Evolutionary conservation across 202 grass and related monocot species (phyloP).

Genomic region (Brachypodium distachyon): DNA sequence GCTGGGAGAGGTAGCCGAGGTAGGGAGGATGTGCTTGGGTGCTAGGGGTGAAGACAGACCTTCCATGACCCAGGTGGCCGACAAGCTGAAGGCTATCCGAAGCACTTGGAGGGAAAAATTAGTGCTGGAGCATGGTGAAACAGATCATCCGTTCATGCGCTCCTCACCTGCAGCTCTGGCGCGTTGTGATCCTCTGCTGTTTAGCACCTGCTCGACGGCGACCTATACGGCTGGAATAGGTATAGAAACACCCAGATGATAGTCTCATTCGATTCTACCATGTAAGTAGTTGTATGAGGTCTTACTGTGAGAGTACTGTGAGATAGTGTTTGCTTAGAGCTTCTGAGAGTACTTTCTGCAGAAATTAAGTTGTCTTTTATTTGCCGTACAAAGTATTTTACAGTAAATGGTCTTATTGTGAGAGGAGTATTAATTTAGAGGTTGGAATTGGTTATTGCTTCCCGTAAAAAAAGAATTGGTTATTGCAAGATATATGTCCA

Average conservation of each 20-base stretch:
- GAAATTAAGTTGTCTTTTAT: no score
- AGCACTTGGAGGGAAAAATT: background rate
- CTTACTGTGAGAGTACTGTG: no score
- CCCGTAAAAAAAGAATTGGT: no score
- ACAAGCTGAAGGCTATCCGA: background rate
- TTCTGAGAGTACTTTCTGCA: no score
- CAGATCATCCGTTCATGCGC: background rate
- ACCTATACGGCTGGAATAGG: background rate
- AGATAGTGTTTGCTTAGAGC: no score
- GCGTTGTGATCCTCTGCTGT: background rate
- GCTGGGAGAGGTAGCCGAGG: background rate
- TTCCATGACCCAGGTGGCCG: background rate
- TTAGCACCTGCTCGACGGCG: background rate
- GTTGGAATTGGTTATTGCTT: no score
- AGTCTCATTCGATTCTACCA: background rate
- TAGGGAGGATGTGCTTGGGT: background rate
- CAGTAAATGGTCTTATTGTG: no score
- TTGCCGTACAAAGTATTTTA: no score
- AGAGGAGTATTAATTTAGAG: no score
- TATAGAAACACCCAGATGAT: background rate
- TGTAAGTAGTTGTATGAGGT: no score
- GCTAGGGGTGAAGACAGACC: background rate
- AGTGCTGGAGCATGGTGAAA: background rate
- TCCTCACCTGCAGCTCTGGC: background rate
- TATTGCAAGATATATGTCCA: no score